phyloP scores from a whole-genome alignment of 2,329 filamentous ascomycete species.

The Pseudophaeomoniella oleicola region DNA sequence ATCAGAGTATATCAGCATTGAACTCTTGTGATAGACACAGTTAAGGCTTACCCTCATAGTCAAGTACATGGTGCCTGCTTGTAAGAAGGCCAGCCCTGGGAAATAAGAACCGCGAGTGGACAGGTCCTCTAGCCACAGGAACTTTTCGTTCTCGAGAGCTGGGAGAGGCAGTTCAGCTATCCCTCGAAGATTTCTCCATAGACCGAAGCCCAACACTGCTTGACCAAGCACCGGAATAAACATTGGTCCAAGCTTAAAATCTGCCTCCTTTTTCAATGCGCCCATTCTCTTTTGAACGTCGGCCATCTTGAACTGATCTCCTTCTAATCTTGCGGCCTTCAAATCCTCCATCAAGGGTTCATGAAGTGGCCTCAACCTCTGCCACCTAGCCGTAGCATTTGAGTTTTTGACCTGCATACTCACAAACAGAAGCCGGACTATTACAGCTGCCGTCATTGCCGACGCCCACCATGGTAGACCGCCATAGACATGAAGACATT shows the following conservation, averaged over 20 bases:
- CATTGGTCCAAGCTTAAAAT: slow-evolving; percentile 36
- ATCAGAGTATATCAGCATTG: background rate
- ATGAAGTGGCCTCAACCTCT: slow-evolving; percentile 42
- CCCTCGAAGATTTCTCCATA: slow-evolving; percentile 60
- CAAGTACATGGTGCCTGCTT: slow-evolving; percentile 40
- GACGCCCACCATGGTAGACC: slow-evolving; percentile 74
- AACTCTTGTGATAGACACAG: background rate
- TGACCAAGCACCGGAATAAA: slow-evolving; percentile 44
- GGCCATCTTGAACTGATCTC: slow-evolving; percentile 35
- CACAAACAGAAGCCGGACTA: slow-evolving; percentile 54
- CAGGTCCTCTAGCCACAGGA: slow-evolving; percentile 68
- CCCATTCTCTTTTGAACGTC: slow-evolving; percentile 32
- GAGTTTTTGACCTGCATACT: slow-evolving; percentile 45
- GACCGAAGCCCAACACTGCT: slow-evolving; percentile 61
- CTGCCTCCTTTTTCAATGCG: slow-evolving; percentile 38
- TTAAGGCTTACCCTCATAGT: slow-evolving; percentile 40
- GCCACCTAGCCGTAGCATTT: slow-evolving; percentile 48
- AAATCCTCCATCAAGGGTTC: slow-evolving; percentile 44
- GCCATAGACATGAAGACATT: slow-evolving; percentile 64
- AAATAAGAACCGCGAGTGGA: slow-evolving; percentile 63
- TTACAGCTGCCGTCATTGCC: slow-evolving; percentile 50
- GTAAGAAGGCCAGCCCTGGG: slow-evolving; percentile 53
- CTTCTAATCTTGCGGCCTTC: slow-evolving; percentile 23
- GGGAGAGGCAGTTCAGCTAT: slow-evolving; percentile 73
- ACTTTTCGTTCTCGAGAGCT: slow-evolving; percentile 53